Evolutionary conservation across 768 basidiomycete species (phyloP).

Genomic region (Dendrothele bispora): DNA sequence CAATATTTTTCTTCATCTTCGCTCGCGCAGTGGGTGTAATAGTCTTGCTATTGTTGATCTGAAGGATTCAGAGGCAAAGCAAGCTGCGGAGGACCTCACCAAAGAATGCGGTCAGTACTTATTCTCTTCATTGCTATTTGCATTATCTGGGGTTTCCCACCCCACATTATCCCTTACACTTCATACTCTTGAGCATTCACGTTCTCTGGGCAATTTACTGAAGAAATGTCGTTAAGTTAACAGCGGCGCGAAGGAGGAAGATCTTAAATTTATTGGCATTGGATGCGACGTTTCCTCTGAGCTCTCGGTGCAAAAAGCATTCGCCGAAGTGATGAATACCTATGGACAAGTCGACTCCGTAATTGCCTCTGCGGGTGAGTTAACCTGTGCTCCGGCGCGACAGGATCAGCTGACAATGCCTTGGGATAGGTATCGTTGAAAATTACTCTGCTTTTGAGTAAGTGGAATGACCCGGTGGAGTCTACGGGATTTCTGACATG

Average conservation of each 20-base stretch:
- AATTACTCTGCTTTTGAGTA: slow-evolving; percentile 87
- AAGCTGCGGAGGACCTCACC: slow-evolving; percentile 69
- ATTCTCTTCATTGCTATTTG: slow-evolving; percentile 1
- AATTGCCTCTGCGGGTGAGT: slow-evolving; percentile 83
- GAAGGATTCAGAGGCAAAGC: slow-evolving; percentile 63
- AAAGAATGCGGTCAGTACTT: slow-evolving; percentile 47
- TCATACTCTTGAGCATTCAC: no score
- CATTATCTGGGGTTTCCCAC: slow-evolving; percentile 3
- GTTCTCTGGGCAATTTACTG: slow-evolving; percentile 3
- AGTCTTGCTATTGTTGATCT: slow-evolving; percentile 82
- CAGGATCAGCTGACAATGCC: not conserved
- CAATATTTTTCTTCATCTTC: not conserved
- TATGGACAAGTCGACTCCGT: slow-evolving; percentile 78
- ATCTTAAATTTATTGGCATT: slow-evolving; percentile 69
- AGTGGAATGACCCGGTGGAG: no score
- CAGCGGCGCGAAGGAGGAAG: slow-evolving; percentile 52
- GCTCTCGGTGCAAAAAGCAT: slow-evolving; percentile 71
- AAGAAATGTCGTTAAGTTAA: slow-evolving; percentile 38
- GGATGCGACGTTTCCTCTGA: slow-evolving; percentile 91
- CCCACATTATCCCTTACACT: not conserved
- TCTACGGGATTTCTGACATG: no score
- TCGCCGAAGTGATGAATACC: slow-evolving; percentile 58
- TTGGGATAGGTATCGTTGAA: slow-evolving; percentile 70
- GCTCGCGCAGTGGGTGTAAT: slow-evolving; percentile 67
- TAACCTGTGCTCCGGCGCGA: slow-evolving; percentile 11